Evolutionary conservation across 257 asterid genomes (phyloP).

Genomic region (Lithospermum erythrorhizon): DNA sequence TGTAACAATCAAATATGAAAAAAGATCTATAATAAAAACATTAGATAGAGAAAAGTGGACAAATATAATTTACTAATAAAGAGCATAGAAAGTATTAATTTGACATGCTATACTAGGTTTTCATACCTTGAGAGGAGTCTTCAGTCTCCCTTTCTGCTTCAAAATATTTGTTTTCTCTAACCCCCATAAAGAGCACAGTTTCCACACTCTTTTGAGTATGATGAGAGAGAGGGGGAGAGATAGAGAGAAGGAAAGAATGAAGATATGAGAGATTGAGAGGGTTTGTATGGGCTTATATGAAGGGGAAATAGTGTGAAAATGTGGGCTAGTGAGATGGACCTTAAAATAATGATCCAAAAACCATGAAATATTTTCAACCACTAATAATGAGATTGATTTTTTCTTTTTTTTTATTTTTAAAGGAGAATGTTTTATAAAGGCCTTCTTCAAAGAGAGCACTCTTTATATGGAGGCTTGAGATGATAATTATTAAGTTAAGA

Average conservation of each 20-base stretch:
- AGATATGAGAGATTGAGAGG: slow-evolving; percentile 3
- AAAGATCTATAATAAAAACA: neutral
- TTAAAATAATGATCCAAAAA: neutral
- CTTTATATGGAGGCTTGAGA: too few relatives aligned
- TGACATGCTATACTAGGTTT: slow-evolving; percentile 1
- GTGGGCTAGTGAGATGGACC: neutral
- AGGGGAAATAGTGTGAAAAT: slow-evolving; percentile 4
- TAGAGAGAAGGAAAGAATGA: slow-evolving; percentile 13
- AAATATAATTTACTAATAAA: neutral
- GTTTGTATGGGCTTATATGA: slow-evolving; percentile 24
- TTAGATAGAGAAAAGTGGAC: neutral
- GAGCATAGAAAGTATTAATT: neutral
- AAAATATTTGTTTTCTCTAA: slow-evolving; percentile 32
- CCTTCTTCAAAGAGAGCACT: too few relatives aligned
- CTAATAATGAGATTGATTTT: too few relatives aligned
- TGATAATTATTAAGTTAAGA: too few relatives aligned
- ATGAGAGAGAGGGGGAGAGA: slow-evolving; percentile 4
- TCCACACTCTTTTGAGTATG: slow-evolving; percentile 10
- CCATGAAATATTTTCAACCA: too few relatives aligned
- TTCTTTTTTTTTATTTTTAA: too few relatives aligned
- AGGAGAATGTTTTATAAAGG: too few relatives aligned
- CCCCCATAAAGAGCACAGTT: slow-evolving; percentile 26
- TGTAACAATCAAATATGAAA: neutral
- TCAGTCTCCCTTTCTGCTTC: slow-evolving; percentile 29
- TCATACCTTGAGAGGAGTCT: slow-evolving; percentile 42